A percentile compares a stretch with the other conserved stretches of the same genome.
Conservation (phyloP, 768 basidiomycete genomes). For the Boletus eberwhitei region DNA sequence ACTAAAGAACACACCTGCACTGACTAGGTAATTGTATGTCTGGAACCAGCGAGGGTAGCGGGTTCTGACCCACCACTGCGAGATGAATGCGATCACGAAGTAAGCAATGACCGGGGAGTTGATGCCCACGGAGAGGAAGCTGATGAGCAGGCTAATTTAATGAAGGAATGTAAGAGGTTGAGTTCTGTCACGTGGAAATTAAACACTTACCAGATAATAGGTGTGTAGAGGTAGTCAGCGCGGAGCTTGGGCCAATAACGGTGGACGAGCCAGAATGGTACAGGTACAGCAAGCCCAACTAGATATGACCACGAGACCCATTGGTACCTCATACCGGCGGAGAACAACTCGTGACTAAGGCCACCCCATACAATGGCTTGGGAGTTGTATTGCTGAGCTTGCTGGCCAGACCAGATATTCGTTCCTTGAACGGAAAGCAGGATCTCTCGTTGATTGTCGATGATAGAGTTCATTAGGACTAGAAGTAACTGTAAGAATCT, state of each 20-base stretch:
- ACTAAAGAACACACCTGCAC: constrained; percentile 38
- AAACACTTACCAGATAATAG: constrained; percentile 25
- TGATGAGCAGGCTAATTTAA: constrained; percentile 15
- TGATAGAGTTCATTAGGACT: constrained; percentile 59
- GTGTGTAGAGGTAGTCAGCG: constrained; percentile 28
- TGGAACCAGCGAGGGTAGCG: constrained; percentile 36
- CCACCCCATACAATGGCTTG: constrained; percentile 41
- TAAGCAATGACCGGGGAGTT: constrained; percentile 23
- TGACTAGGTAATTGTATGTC: constrained; percentile 35
- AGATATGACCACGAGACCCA: constrained; percentile 40
- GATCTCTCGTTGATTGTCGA: constrained; percentile 47
- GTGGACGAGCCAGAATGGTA: constrained; percentile 42
- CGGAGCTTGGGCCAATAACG: constrained; percentile 33
- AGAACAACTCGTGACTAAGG: constrained; percentile 35
- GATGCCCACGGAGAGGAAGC: constrained; percentile 23
- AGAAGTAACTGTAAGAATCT: constrained; percentile 24
- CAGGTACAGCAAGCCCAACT: constrained; percentile 33
- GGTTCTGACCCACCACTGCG: constrained; percentile 39
- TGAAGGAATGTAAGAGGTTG: neutral
- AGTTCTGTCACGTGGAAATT: neutral
- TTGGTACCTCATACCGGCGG: constrained; percentile 28
- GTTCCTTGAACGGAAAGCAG: constrained; percentile 55
- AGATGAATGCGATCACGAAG: constrained; percentile 28
- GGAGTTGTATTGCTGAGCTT: constrained; percentile 30
- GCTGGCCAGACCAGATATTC: constrained; percentile 32